Base-by-base conservation (phyloP, 495 filamentous ascomycete genomes). In the Venustampulla echinocandica region DNA sequence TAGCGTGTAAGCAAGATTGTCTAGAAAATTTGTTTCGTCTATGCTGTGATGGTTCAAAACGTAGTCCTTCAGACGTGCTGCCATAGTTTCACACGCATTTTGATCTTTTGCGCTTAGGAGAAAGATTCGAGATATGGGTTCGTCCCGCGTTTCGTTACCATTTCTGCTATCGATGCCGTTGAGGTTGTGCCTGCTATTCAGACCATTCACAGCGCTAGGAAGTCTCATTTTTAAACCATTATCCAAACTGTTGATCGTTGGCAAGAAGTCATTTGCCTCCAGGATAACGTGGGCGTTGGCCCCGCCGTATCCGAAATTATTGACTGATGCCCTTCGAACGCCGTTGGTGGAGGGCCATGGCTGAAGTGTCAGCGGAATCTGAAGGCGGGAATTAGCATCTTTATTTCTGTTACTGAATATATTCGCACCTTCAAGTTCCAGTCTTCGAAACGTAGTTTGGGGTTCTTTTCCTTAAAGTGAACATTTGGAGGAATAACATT, bases 221-320 rank as follows among this genome's bases (percentile, higher is more conserved):
- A 17, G 14, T 4, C 18, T 20, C 4, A 17, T 39, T 5, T 39
- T 17, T 10, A 39, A 20, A n/a, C n/a, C n/a, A n/a, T n/a, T n/a
- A n/a, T n/a, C n/a, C n/a, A n/a, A n/a, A n/a, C n/a, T n/a, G 14
- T 14, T 3, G 15, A 11, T n/a, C 7, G 6, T 13, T 30, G 6
- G 6, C 1, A 50, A 18, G 11, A 42, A 55, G 20, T 50, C 18
- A 18, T 30, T 47, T 15, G 52, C 45, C 25, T 81, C 77, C 0
- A 81, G 10, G 28, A 82, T 64, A 4, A 61, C 63, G 49, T 82
- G 76, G 0, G 67, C 64, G 49, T 81, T 81, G 15, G 71, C 58
- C 4, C 78, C 77, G 7, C 77, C 77, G 51, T 68, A 77, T 0
- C 78, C 77, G 39, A 75, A 79, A 71, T 21, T 17, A 19, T 47